Percentiles rank a stretch among this genome's conserved stretches.
Evolutionary conservation across 75 land plant genomes (phyloP).

Genomic region (Picea glauca): DNA sequence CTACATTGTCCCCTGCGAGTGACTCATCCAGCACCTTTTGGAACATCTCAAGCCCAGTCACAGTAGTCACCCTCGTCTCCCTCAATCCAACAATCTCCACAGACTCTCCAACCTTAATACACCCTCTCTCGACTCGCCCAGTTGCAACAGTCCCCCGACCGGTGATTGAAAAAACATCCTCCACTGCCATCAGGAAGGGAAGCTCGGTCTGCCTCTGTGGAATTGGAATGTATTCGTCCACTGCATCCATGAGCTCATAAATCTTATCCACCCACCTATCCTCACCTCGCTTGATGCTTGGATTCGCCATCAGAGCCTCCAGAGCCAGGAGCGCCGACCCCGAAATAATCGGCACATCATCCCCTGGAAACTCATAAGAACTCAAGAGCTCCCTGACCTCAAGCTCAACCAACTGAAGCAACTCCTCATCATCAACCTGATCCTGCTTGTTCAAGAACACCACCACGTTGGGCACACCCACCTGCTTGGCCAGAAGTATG

Average conservation of each 20-base stretch:
- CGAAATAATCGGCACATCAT: conserved; percentile 81
- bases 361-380: conserved; percentile 94
- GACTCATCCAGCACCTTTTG: conserved; percentile 90
- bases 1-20: conserved; percentile 86
- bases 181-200: conserved; percentile 85
- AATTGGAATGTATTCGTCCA: conserved; percentile 83
- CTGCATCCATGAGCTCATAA: conserved; percentile 78
- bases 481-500: conserved; percentile 90
- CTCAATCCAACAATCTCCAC: conserved; percentile 87
- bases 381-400: conserved; percentile 84
- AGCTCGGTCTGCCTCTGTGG: conserved; percentile 77
- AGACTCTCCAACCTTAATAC: conserved; percentile 70
- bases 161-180: conserved; percentile 96
- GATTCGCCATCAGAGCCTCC: conserved; percentile 71
- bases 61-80: conserved; percentile 73
- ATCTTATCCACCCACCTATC: conserved; percentile 90
- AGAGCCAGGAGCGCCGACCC: conserved; percentile 90
- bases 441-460: conserved; percentile 86
- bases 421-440: conserved; percentile 80
- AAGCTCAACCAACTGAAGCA: conserved; percentile 83
- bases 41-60: conserved; percentile 98
- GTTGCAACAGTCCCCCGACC: conserved; percentile 99
- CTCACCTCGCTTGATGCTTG: conserved; percentile 67
- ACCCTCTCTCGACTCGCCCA: conserved; percentile 88
- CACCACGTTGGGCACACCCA: conserved; percentile 94